phyloP scores from a whole-genome alignment of 352 stramenopile genomes.

The Phytophthora vignae region DNA sequence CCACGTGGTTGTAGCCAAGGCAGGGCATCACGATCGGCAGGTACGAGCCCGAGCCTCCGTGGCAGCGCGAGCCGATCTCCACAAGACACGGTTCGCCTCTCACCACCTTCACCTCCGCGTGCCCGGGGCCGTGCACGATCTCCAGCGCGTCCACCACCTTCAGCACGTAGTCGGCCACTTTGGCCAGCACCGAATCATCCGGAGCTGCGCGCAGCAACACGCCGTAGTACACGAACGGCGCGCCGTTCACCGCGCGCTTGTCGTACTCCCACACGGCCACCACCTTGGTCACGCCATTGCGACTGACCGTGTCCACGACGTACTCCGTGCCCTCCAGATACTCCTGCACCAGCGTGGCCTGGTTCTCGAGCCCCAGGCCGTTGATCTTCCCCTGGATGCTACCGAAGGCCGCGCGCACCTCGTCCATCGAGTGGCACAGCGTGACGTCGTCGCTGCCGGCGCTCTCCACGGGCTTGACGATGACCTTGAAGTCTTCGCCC shows the following conservation, averaged over 20 bases:
- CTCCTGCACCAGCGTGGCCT: constrained; percentile 94
- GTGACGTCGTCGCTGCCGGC: constrained; percentile 95
- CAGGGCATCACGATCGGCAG: constrained; percentile 88
- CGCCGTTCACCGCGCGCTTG: constrained; percentile 93
- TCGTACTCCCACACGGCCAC: constrained; percentile 98
- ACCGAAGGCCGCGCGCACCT: constrained; percentile 91
- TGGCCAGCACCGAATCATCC: constrained; percentile 51
- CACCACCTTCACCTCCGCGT: constrained; percentile 91
- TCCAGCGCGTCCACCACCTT: constrained; percentile 84
- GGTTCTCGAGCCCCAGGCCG: constrained; percentile 85
- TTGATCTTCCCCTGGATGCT: constrained; percentile 94
- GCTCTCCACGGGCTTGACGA: constrained; percentile 95
- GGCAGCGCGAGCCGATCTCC: constrained; percentile 95
- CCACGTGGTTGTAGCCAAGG: constrained; percentile 95
- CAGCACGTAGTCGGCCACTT: constrained; percentile 70
- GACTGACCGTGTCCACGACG: constrained; percentile 96
- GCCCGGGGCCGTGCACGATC: constrained; percentile 82
- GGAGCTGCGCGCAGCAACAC: constrained; percentile 72
- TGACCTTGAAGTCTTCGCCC: constrained; percentile 65
- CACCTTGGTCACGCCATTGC: constrained; percentile 94
- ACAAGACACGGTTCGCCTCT: constrained; percentile 91
- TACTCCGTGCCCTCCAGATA: constrained; percentile 96
- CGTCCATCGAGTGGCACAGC: constrained; percentile 90
- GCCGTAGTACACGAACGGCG: constrained; percentile 96
- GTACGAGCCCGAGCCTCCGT: constrained; percentile 95